Evolutionary conservation across 352 stramenopile genomes (phyloP), one percentile per base, ranked within the genome.

Genomic region (Phytophthora sp.): DNA sequence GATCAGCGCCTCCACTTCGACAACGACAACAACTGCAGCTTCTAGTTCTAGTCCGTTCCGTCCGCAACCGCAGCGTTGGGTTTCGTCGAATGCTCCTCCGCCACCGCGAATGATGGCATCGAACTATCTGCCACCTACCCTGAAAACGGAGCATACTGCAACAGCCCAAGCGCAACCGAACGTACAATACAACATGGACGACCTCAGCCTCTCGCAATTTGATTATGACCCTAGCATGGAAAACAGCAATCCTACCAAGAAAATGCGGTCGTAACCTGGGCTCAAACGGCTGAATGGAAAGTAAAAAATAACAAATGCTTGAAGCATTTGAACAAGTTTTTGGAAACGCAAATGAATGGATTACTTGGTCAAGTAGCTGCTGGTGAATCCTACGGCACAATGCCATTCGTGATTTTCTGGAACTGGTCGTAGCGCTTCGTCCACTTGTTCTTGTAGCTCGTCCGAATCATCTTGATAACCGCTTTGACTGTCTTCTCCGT

Each of bases 381-480:
- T 33, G 26, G 7, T 18, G 15, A 57, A 54, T 58, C 31, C 41
- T 78, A 95, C 7, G 84, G 84, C 29, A 93, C 30, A 62, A 96
- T 97, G 20, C 87, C 86, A 69, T 98, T 97, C 23, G 83, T 97
- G 58, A 89, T 87, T 57, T 98, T 88, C 66, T 98, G 94, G 72
- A 99, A 98, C 50, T 91, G 73, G 71, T 99, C 93, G 73, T 99
- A 98, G 20, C 95, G 70, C 63, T 93, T 93, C 8, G 95, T 98
- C 62, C 94, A 97, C 60, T 82, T 87, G 79, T 97, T 92, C 54
- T 98, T 90, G 71, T 97, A 96, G 47, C 96, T 98, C 20, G 91
- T 85, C 69, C 90, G 87, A 35, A 98, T 85, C 72, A 95, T 90
- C 68, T 95, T 94, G 66, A 95, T 81, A 29, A 90, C 76, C 7